These are phyloP conservation scores for Porphyrellus cyaneotinctus DNA, from an alignment of 768 basidiomycete genomes.

Conservation along the genomic window DNA sequence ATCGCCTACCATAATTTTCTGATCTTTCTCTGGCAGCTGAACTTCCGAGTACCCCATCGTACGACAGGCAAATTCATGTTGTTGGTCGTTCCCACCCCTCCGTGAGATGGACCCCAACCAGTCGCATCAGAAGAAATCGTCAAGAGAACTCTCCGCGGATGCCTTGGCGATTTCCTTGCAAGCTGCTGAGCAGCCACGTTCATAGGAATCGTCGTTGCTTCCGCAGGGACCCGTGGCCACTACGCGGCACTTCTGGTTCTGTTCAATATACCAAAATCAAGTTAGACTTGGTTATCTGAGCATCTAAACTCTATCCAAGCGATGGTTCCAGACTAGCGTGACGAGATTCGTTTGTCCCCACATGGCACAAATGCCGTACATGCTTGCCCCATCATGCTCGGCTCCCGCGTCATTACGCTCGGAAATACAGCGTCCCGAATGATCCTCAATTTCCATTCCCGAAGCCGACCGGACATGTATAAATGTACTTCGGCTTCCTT, in stretches of 20 bases:
- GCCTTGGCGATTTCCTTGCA: not conserved
- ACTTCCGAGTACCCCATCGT: not conserved
- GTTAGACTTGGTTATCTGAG: not conserved
- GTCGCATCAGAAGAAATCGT: constrained; percentile 1
- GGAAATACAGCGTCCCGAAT: constrained; percentile 5
- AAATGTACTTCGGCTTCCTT: constrained; percentile 10
- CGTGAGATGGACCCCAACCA: not conserved
- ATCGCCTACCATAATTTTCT: too few species aligned
- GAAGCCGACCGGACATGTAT: constrained; percentile 4
- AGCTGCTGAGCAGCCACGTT: not conserved
- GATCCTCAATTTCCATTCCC: constrained; percentile 1
- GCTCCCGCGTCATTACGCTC: constrained; percentile 3
- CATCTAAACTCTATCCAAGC: not conserved
- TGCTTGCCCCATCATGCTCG: not conserved
- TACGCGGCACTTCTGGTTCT: not conserved
- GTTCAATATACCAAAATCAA: not conserved
- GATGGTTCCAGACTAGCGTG: not conserved
- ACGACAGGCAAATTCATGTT: not conserved
- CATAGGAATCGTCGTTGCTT: not conserved
- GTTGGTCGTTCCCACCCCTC: too few species aligned
- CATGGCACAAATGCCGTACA: constrained; percentile 1
- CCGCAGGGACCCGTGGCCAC: not conserved
- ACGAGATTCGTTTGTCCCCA: not conserved
- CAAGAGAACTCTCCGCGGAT: not conserved
- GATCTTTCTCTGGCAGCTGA: too few species aligned